Evolutionary conservation across 2,329 filamentous ascomycete genomes (phyloP).

Genomic region (Exophiala aquamarina): DNA sequence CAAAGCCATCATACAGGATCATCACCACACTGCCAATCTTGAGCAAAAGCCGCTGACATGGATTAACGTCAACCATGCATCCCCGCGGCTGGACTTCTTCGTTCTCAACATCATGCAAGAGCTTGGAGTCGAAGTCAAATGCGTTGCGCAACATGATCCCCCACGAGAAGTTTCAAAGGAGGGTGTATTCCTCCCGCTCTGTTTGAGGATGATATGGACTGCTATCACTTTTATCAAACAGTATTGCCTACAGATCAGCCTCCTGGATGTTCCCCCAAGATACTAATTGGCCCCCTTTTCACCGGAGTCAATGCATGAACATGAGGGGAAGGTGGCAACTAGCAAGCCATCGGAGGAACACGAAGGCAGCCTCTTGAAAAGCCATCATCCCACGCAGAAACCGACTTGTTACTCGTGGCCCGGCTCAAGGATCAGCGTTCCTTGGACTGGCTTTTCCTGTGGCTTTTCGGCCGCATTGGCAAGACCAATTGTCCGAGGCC

Average conservation of each 20-base stretch:
- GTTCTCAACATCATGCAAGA: no score
- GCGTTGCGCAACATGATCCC: no score
- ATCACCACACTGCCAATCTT: no score
- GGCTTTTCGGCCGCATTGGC: constrained; percentile 18
- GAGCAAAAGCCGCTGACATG: no score
- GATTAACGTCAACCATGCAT: no score
- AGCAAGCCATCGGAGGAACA: neutral
- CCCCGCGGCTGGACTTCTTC: no score
- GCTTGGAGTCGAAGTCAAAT: no score
- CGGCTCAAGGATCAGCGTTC: constrained; percentile 1
- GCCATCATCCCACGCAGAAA: constrained; percentile 1
- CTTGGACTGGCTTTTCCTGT: neutral
- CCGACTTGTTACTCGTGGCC: neutral
- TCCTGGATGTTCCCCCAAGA: neutral
- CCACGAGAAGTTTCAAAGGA: no score
- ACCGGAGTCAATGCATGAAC: constrained; percentile 15
- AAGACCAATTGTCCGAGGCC: neutral
- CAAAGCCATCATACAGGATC: no score
- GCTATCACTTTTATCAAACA: constrained; percentile 2
- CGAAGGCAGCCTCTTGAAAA: neutral
- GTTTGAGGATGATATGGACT: no score
- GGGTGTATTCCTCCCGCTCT: no score
- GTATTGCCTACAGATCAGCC: constrained; percentile 6
- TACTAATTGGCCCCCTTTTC: constrained; percentile 5
- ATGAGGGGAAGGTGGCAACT: constrained; percentile 10